These are phyloP conservation scores for Quercus gilva DNA, from an alignment of 306 rosid species.

Conservation along the genomic window DNA sequence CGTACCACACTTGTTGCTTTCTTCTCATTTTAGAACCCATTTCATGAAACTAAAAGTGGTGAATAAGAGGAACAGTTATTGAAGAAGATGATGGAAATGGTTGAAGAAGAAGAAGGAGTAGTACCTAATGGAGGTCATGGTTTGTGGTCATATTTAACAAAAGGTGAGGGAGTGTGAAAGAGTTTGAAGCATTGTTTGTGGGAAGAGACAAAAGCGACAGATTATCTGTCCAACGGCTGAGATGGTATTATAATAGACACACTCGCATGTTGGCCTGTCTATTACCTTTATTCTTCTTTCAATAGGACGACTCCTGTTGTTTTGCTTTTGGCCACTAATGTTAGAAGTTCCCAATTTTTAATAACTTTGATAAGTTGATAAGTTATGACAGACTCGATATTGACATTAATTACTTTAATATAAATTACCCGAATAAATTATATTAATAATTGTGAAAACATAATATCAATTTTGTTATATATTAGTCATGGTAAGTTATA, in stretches of 20 bases:
- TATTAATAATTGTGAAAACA: too few relatives aligned
- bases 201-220: constrained; percentile 68
- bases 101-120: constrained; percentile 11
- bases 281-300: constrained; percentile 65
- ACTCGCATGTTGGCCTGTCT: constrained; percentile 83
- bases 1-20: constrained; percentile 62
- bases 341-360: too few relatives aligned
- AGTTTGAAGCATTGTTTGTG: background rate
- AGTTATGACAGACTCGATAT: too few relatives aligned
- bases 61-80: background rate
- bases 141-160: background rate
- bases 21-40: constrained; percentile 77
- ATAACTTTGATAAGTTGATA: too few relatives aligned
- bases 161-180: constrained; percentile 6
- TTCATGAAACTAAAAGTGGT: background rate
- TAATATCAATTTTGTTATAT: too few relatives aligned
- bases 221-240: constrained; percentile 62
- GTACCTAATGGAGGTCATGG: constrained; percentile 20
- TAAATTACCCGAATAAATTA: too few relatives aligned
- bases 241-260: constrained; percentile 38
- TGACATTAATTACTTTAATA: too few relatives aligned
- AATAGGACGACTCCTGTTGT: constrained; percentile 53
- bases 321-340: constrained; percentile 1
- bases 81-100: background rate
- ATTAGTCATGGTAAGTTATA: too few relatives aligned